phyloP scores from a whole-genome alignment of 192 early-diverging fungal genomes.

The Podila clonocystis region DNA sequence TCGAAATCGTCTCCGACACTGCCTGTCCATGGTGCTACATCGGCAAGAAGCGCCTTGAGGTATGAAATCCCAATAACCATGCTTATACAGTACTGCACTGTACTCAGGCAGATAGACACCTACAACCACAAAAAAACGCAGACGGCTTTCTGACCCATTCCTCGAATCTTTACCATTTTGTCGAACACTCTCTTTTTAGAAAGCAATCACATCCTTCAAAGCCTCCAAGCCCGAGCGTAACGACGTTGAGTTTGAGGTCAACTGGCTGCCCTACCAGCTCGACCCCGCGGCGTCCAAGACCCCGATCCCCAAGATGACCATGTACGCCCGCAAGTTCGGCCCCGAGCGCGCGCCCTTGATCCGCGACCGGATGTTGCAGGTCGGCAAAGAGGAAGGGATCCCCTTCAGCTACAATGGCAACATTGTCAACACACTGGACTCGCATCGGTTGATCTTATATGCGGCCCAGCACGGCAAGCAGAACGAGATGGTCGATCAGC shows the following conservation, averaged over 20 bases:
- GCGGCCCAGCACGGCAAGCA: constrained; percentile 62
- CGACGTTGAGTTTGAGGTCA: constrained; percentile 65
- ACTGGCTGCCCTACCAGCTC: constrained; percentile 79
- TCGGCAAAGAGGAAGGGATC: constrained; percentile 74
- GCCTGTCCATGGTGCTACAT: constrained; percentile 85
- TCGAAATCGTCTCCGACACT: constrained; percentile 73
- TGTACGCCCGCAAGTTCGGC: constrained; percentile 78
- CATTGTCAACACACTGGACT: constrained; percentile 70
- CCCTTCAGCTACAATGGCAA: constrained; percentile 71
- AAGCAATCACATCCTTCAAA: constrained; percentile 51
- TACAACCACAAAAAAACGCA: neutral
- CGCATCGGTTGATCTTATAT: constrained; percentile 73
- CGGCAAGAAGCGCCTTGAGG: constrained; percentile 78
- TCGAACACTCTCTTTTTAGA: constrained; percentile 10
- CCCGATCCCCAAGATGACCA: constrained; percentile 58
- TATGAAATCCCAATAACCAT: constrained; percentile 51
- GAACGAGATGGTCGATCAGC: constrained; percentile 64
- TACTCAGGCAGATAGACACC: neutral
- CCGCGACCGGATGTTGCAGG: constrained; percentile 56
- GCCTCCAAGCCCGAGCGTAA: constrained; percentile 51
- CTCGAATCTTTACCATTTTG: neutral
- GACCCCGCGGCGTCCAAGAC: constrained; percentile 66
- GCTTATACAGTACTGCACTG: neutral
- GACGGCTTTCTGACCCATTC: neutral
- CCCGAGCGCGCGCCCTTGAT: constrained; percentile 60